Conservation (phyloP, 2,329 filamentous ascomycete genomes). For the Penicillium crustosum region DNA sequence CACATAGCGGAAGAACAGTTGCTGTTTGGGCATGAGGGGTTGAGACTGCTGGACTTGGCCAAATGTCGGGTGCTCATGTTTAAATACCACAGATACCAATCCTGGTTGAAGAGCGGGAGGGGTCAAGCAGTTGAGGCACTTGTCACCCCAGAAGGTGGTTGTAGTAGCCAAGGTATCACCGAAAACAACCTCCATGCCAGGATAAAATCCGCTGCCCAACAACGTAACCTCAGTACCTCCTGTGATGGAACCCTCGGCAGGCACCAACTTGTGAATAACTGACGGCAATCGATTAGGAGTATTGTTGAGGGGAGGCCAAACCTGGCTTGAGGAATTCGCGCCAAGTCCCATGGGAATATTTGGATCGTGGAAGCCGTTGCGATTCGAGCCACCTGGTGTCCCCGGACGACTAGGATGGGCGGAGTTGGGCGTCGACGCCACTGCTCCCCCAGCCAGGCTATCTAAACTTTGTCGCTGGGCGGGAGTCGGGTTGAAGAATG, state of each 20-base stretch:
- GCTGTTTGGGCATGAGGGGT: constrained; percentile 49
- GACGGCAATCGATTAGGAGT: constrained; percentile 56
- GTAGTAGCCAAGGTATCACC: constrained; percentile 68
- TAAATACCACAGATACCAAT: constrained; percentile 69
- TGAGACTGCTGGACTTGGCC: constrained; percentile 47
- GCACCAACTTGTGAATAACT: constrained; percentile 79
- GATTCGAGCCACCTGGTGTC: constrained; percentile 59
- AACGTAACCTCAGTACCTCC: constrained; percentile 87
- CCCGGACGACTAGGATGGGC: constrained; percentile 74
- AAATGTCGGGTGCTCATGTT: constrained; percentile 53
- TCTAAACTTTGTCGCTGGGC: constrained; percentile 66
- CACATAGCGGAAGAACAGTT: constrained; percentile 67
- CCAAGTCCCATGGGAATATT: constrained; percentile 31
- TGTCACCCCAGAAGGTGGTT: constrained; percentile 77
- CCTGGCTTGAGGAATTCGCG: constrained; percentile 50
- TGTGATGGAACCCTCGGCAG: constrained; percentile 74
- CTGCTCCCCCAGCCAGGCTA: constrained; percentile 60
- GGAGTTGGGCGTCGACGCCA: constrained; percentile 72
- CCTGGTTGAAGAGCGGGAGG: constrained; percentile 69
- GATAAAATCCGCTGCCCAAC: constrained; percentile 76
- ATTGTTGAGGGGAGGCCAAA: constrained; percentile 55
- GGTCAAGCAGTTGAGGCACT: constrained; percentile 74
- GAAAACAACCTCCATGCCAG: constrained; percentile 81
- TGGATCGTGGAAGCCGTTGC: constrained; percentile 44
- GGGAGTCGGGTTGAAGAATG: constrained; percentile 54